A percentile compares a stretch with the other conserved stretches of the same genome.
Evolutionary conservation across 768 basidiomycete species (phyloP).

Genomic region (Porphyrellus cyaneotinctus): DNA sequence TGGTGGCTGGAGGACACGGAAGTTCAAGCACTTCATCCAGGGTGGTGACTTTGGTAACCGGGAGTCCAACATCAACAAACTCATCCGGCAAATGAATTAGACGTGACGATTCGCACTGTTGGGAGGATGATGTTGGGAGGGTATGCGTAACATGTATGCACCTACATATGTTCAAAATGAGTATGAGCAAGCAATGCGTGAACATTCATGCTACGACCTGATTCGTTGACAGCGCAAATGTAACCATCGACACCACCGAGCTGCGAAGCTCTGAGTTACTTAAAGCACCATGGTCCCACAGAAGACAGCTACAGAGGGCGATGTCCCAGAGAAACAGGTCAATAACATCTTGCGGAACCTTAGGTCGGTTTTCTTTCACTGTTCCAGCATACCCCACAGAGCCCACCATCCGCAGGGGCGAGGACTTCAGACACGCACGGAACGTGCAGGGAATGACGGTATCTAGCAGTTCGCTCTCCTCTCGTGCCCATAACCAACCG

Average conservation of each 20-base stretch:
- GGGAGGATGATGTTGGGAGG: slow-evolving; percentile 8
- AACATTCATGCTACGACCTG: background rate
- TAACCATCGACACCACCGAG: background rate
- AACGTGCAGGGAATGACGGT: slow-evolving; percentile 40
- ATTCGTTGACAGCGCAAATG: slow-evolving; percentile 1
- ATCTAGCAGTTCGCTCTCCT: slow-evolving; percentile 17
- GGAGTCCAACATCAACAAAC: slow-evolving; percentile 95
- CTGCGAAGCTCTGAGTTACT: background rate
- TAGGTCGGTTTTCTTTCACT: slow-evolving; percentile 17
- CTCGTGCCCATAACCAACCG: slow-evolving; percentile 36
- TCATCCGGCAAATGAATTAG: slow-evolving; percentile 93
- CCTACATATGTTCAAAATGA: slow-evolving; percentile 26
- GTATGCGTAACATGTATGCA: slow-evolving; percentile 35
- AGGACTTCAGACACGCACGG: slow-evolving; percentile 63
- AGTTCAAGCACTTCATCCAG: slow-evolving; percentile 96
- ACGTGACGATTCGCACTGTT: slow-evolving; percentile 5
- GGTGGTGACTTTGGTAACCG: slow-evolving; percentile 98
- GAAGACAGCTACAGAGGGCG: slow-evolving; percentile 2
- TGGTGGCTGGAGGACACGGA: slow-evolving; percentile 95
- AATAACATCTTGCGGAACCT: slow-evolving; percentile 28
- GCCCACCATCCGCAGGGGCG: slow-evolving; percentile 44
- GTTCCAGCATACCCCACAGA: background rate
- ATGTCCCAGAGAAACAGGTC: slow-evolving; percentile 23
- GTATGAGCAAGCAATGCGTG: slow-evolving; percentile 12
- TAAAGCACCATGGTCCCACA: slow-evolving; percentile 9